These are phyloP conservation scores for Nakazawaea molendinolei DNA, from an alignment of 805 yeast species.

Conservation along the genomic window DNA sequence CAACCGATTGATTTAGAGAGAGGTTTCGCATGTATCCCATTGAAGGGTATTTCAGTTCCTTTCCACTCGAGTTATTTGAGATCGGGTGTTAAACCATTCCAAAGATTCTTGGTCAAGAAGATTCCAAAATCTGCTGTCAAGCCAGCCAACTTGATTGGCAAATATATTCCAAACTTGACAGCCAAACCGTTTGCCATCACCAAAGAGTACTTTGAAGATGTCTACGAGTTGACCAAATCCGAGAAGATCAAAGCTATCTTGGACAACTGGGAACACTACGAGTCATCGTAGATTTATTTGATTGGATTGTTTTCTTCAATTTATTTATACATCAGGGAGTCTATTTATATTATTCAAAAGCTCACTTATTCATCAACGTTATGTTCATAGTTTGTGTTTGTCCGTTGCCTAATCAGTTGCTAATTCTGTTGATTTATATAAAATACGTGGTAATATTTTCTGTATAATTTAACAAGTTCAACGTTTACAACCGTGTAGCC, in stretches of 20 bases:
- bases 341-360: neutral
- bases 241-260: constrained; percentile 84
- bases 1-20: constrained; percentile 97
- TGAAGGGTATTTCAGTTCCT: constrained; percentile 98
- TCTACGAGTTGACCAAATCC: constrained; percentile 83
- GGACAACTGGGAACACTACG: constrained; percentile 93
- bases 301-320: neutral
- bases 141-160: constrained; percentile 87
- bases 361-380: too few relatives aligned
- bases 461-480: neutral
- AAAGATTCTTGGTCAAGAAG: constrained; percentile 94
- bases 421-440: constrained; percentile 5
- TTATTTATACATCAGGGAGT: too few relatives aligned
- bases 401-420: too few relatives aligned
- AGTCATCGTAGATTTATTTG: constrained; percentile 31
- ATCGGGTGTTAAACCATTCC: constrained; percentile 98
- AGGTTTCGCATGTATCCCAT: constrained; percentile 97
- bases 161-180: constrained; percentile 97
- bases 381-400: too few relatives aligned
- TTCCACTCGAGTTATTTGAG: constrained; percentile 98
- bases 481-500: too few relatives aligned
- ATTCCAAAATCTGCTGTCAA: constrained; percentile 91
- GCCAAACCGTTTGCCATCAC: constrained; percentile 96
- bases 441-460: constrained; percentile 16
- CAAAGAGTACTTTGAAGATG: constrained; percentile 96